Base-by-base conservation (phyloP, 306 rosid genomes). In the Urtica urens region DNA sequence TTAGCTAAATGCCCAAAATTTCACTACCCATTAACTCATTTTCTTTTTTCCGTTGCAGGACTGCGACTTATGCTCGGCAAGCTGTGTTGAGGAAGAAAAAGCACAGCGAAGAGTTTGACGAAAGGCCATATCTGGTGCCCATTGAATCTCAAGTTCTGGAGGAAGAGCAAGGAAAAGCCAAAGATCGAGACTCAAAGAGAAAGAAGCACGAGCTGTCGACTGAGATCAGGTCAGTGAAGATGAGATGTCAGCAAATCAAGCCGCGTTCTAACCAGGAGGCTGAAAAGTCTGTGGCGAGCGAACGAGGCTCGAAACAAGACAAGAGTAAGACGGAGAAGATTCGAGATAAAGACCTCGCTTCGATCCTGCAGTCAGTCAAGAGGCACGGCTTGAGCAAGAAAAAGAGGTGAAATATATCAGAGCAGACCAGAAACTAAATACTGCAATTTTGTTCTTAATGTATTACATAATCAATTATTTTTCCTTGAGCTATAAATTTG, bases 31-130 rank as follows among this genome's bases (percentile, higher is more conserved):
- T n/a, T n/a, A n/a, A n/a, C n/a, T n/a, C n/a, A n/a, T n/a, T n/a
- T n/a, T n/a, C n/a, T n/a, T n/a, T n/a, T 68, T 33, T 57, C 37
- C 54, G 29, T 60, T 74, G 73, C 79, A 86, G 96, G 82, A 79
- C 75, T 56, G 94, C 82, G 2, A 61, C 72, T 17, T 77, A 77
- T 77, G 71, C 62, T 44, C 66, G 92, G 62, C 86, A 79, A 60
- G 47, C 66, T 27, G 83, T 83, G 34, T 53, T 37, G 58, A 75
- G 69, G 64, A 72, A 70, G 72, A 60, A 53, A 30, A 72, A 70
- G 73, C 66, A 53, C 30, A 64, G 34, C 30, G 48, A 63, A 29
- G 81, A 67, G 55, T 26, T 57, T 15, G 31, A 2, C 0, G 69
- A 76, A 66, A 54, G 40, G 67, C 75, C 71, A 29, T 42, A 10